Evolutionary conservation across 345 rosid species (phyloP).

Genomic region (Dimocarpus longan): DNA sequence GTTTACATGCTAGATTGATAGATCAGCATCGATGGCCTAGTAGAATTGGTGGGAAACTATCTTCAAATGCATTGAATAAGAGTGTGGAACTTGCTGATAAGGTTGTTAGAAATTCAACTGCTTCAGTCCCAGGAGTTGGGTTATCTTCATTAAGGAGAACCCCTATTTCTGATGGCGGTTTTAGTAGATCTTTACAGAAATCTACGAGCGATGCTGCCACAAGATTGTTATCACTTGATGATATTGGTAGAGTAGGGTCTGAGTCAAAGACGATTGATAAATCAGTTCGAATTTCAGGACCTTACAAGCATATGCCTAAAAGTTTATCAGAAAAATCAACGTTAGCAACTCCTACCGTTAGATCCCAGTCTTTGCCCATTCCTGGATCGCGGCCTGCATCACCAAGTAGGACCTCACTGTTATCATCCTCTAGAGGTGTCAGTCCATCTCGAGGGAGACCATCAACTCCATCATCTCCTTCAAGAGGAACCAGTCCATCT

Average conservation of each 20-base stretch:
- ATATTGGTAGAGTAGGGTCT: constrained; percentile 43
- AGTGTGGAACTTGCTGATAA: constrained; percentile 67
- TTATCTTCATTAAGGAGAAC: constrained; percentile 53
- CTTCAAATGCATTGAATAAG: constrained; percentile 50
- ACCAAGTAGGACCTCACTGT: constrained; percentile 55
- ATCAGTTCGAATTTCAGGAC: constrained; percentile 36
- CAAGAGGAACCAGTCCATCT: constrained; percentile 83
- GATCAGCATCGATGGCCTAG: constrained; percentile 97
- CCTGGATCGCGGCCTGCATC: constrained; percentile 68
- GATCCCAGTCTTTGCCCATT: constrained; percentile 54
- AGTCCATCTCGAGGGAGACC: constrained; percentile 69
- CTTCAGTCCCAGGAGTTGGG: constrained; percentile 47
- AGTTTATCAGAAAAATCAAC: constrained; percentile 55
- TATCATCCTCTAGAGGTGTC: constrained; percentile 57
- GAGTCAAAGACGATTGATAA: constrained; percentile 49
- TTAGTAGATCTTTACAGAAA: constrained; percentile 53
- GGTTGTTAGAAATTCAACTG: constrained; percentile 40
- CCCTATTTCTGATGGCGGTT: constrained; percentile 41
- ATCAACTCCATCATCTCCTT: constrained; percentile 56
- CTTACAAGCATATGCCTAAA: constrained; percentile 47
- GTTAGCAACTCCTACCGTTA: constrained; percentile 42
- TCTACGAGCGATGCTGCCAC: constrained; percentile 58
- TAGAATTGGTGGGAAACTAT: constrained; percentile 64
- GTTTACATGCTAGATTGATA: constrained; percentile 64
- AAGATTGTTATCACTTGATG: constrained; percentile 40